Conservation (phyloP, 1,284 basidiomycete genomes). For the Ganoderma meredithae region DNA sequence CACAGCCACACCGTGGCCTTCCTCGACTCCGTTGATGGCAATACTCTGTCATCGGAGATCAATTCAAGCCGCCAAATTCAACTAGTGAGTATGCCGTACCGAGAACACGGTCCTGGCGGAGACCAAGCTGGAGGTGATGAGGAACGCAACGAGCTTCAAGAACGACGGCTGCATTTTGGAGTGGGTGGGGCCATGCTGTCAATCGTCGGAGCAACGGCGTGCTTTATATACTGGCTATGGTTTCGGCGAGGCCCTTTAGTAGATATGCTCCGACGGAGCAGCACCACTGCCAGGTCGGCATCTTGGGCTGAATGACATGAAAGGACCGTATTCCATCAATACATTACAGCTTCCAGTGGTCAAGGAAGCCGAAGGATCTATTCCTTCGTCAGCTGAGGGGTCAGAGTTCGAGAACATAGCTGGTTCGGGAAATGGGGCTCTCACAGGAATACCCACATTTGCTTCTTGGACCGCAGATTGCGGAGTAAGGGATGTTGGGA, state of each 20-base stretch:
- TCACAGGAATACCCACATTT: constrained; percentile 11
- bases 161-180: constrained; percentile 32
- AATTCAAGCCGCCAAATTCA: background rate
- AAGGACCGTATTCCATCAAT: background rate
- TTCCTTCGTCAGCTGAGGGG: constrained; percentile 20
- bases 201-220: constrained; percentile 10
- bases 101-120: constrained; percentile 49
- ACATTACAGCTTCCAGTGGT: background rate
- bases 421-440: constrained; percentile 16
- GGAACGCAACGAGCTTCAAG: constrained; percentile 36
- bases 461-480: background rate
- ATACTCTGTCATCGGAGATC: constrained; percentile 36
- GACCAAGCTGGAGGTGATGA: constrained; percentile 39
- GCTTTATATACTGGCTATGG: constrained; percentile 5
- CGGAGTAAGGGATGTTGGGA: background rate
- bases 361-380: constrained; percentile 1
- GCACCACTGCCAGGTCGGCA: background rate
- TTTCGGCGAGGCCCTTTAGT: background rate
- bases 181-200: constrained; percentile 9
- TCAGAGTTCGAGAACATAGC: constrained; percentile 22
- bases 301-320: background rate
- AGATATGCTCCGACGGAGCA: background rate
- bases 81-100: constrained; percentile 32
- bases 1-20: constrained; percentile 48
- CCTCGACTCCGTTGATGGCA: constrained; percentile 46